Percentiles rank a stretch among this genome's conserved stretches.
Evolutionary conservation across 352 stramenopile genomes (phyloP).

Genomic region (Phytophthora pinifolia): DNA sequence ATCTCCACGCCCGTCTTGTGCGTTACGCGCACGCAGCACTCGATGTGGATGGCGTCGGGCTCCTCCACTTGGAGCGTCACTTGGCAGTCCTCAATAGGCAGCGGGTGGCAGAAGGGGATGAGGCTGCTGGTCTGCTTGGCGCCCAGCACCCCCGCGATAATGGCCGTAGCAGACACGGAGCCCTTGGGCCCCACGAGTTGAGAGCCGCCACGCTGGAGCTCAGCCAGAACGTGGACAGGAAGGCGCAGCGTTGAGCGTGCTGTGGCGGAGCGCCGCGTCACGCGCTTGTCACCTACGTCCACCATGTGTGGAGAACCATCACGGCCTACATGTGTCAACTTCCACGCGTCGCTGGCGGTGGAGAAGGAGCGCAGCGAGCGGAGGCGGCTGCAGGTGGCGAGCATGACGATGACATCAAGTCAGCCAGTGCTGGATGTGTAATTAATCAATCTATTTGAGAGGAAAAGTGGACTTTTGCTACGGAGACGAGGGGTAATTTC

Average conservation of each 20-base stretch:
- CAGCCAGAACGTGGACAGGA: conserved; percentile 73
- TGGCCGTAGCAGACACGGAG: conserved; percentile 90
- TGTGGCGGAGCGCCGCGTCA: conserved; percentile 80
- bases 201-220: conserved; percentile 48
- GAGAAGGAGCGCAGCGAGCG: conserved; percentile 3
- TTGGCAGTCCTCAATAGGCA: conserved; percentile 91
- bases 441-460: background rate
- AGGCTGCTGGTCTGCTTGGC: conserved; percentile 93
- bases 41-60: conserved; percentile 70
- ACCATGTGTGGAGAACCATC: conserved; percentile 86
- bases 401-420: background rate
- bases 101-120: conserved; percentile 94
- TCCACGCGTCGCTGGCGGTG: conserved; percentile 17
- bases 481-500: background rate
- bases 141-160: conserved; percentile 92
- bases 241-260: conserved; percentile 87
- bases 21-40: conserved; percentile 89
- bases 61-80: conserved; percentile 72
- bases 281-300: conserved; percentile 85
- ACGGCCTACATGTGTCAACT: conserved; percentile 56
- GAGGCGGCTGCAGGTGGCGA: background rate
- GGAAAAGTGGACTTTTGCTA: too few species aligned
- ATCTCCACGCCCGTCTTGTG: conserved; percentile 96
- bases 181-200: conserved; percentile 83
- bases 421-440: conserved; percentile 6